These are phyloP conservation scores for Anisodus tanguticus DNA, from an alignment of 257 asterid genomes.

Conservation along the genomic window DNA sequence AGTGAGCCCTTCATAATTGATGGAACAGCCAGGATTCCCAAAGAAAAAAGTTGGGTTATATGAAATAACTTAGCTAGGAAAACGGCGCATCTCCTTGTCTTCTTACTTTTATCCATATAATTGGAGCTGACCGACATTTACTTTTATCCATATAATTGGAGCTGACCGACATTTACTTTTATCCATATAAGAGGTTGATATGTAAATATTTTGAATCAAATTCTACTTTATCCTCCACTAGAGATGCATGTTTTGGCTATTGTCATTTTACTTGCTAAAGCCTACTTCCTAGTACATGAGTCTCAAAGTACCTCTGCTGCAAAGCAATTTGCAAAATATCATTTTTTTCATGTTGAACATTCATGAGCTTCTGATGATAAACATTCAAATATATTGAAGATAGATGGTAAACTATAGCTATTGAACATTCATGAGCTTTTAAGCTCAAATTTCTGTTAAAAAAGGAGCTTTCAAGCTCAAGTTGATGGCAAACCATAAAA, in stretches of 20 bases:
- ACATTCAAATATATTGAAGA: background rate
- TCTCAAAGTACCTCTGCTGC: background rate
- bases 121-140: background rate
- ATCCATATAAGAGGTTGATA: background rate
- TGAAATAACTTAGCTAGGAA: constrained; percentile 2
- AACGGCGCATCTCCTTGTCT: background rate
- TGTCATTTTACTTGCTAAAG: background rate
- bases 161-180: background rate
- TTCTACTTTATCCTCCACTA: constrained; percentile 1
- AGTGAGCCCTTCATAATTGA: background rate
- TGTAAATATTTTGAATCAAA: constrained; percentile 6
- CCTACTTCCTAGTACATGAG: background rate
- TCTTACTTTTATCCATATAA: background rate
- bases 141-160: background rate
- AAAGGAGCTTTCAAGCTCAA: background rate
- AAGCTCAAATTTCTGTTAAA: background rate
- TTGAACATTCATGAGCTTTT: constrained; percentile 2
- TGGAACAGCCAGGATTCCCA: background rate
- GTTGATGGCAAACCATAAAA: background rate
- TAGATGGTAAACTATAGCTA: constrained; percentile 16
- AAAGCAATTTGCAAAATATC: background rate
- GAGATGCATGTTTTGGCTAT: background rate
- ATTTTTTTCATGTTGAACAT: constrained; percentile 7
- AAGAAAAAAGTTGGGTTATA: background rate
- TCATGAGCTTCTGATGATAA: constrained; percentile 13